A percentile compares a stretch with the other conserved stretches of the same genome.
phyloP scores from a whole-genome alignment of 2,329 filamentous ascomycete species.

The Cladosporium sp. region DNA sequence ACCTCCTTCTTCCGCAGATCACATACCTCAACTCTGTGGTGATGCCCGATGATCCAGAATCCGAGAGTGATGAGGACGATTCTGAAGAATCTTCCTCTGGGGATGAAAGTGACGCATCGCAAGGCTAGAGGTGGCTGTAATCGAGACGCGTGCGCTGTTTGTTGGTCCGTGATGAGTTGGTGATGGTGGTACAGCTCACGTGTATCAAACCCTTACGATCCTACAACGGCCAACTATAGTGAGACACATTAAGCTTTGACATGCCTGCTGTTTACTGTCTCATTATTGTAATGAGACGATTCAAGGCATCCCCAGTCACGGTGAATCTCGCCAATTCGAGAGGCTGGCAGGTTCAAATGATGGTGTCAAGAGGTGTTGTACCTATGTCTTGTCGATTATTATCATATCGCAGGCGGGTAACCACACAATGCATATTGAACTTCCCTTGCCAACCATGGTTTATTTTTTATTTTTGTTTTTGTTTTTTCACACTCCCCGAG shows the following conservation, averaged over 20 bases:
- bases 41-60: constrained; percentile 43
- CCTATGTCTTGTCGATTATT: not conserved
- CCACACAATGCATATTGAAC: too few species aligned
- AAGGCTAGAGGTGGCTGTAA: not conserved
- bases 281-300: not conserved
- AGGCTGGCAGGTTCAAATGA: not conserved
- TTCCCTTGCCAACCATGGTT: too few species aligned
- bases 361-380: too few species aligned
- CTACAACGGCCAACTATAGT: constrained; percentile 1
- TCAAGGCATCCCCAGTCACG: not conserved
- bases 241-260: constrained; percentile 7
- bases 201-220: not conserved
- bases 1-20: constrained; percentile 38
- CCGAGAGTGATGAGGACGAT: constrained; percentile 21
- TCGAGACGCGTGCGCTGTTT: not conserved
- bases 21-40: constrained; percentile 48
- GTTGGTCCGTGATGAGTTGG: not conserved
- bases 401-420: not conserved
- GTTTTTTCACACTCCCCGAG: too few species aligned
- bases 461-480: too few species aligned
- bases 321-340: too few species aligned
- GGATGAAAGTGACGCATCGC: not conserved
- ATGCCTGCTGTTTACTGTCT: not conserved
- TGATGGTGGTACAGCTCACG: not conserved
- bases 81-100: not conserved